A percentile compares a stretch with the other conserved stretches of the same genome.
These are phyloP conservation scores for Parasitella parasitica DNA, from an alignment of 371 early-diverging fungal genomes.

Conservation along the genomic window DNA sequence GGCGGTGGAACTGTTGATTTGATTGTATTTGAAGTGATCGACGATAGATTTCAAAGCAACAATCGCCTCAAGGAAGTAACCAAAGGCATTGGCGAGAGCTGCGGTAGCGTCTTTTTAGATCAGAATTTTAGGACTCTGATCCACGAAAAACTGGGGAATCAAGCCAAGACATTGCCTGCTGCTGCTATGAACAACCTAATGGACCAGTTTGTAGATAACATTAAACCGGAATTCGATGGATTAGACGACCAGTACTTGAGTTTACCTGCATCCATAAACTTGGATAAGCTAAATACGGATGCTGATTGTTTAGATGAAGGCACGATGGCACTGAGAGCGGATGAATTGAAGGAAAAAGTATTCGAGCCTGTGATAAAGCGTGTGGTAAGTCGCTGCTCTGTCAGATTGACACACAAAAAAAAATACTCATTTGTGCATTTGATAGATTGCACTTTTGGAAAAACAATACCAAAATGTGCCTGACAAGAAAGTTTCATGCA, in stretches of 20 bases:
- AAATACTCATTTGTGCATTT: too few species aligned
- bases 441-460: conserved; percentile 39
- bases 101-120: conserved; percentile 60
- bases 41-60: conserved; percentile 21
- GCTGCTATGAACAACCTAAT: conserved; percentile 50
- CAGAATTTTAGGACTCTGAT: conserved; percentile 42
- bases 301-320: conserved; percentile 53
- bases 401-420: too few species aligned
- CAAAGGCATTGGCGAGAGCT: conserved; percentile 62
- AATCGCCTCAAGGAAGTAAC: conserved; percentile 53
- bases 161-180: conserved; percentile 33
- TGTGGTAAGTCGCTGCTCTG: conserved; percentile 32
- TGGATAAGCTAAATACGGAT: conserved; percentile 36
- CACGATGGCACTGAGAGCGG: conserved; percentile 43
- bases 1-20: conserved; percentile 67
- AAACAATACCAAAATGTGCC: conserved; percentile 28
- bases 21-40: conserved; percentile 44
- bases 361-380: conserved; percentile 58
- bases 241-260: conserved; percentile 49
- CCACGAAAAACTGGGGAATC: conserved; percentile 41
- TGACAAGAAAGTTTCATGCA: conserved; percentile 27
- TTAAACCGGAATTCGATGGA: conserved; percentile 61
- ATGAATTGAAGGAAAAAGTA: conserved; percentile 49
- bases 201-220: conserved; percentile 56
- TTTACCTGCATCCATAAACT: conserved; percentile 43